These are phyloP conservation scores for Schizophyllum amplum DNA, from an alignment of 1,284 basidiomycete genomes.

Conservation along the genomic window DNA sequence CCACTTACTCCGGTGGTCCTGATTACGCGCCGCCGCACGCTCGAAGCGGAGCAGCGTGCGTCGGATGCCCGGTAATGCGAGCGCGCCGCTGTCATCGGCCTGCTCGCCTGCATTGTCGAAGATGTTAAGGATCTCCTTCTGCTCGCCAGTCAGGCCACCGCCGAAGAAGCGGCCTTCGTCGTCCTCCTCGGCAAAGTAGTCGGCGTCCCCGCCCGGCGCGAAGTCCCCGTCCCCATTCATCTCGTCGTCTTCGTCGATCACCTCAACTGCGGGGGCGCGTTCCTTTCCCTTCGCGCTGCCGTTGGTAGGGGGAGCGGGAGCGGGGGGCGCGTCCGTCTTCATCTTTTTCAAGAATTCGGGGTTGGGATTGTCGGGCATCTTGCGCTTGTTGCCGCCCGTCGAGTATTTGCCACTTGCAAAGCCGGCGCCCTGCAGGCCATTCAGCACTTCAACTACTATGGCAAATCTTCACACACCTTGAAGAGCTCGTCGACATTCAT, in stretches of 20 bases:
- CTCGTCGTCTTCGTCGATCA: slow-evolving; percentile 44
- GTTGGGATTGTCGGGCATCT: slow-evolving; percentile 75
- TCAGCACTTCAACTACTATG: neutral
- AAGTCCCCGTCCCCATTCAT: slow-evolving; percentile 36
- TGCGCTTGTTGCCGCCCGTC: slow-evolving; percentile 60
- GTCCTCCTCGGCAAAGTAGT: slow-evolving; percentile 87
- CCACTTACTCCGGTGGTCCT: slow-evolving; percentile 89
- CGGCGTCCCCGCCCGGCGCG: slow-evolving; percentile 78
- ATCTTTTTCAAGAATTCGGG: slow-evolving; percentile 77
- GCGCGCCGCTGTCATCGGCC: slow-evolving; percentile 55
- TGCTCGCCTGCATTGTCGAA: slow-evolving; percentile 69
- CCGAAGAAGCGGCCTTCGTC: slow-evolving; percentile 92
- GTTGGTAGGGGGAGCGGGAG: slow-evolving; percentile 1
- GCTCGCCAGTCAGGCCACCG: slow-evolving; percentile 82
- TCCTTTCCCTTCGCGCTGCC: slow-evolving; percentile 23
- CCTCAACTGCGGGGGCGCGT: slow-evolving; percentile 48
- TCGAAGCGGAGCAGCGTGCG: slow-evolving; percentile 80
- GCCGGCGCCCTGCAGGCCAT: slow-evolving; percentile 51
- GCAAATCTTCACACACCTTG: slow-evolving; percentile 44
- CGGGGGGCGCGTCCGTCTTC: slow-evolving; percentile 36
- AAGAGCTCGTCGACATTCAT: slow-evolving; percentile 81
- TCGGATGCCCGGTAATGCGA: slow-evolving; percentile 52
- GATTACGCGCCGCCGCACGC: slow-evolving; percentile 86
- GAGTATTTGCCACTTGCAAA: slow-evolving; percentile 30
- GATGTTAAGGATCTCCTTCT: slow-evolving; percentile 86